These are phyloP conservation scores for Tubosaeta sp. DNA, from an alignment of 768 basidiomycete genomes.

Conservation along the genomic window DNA sequence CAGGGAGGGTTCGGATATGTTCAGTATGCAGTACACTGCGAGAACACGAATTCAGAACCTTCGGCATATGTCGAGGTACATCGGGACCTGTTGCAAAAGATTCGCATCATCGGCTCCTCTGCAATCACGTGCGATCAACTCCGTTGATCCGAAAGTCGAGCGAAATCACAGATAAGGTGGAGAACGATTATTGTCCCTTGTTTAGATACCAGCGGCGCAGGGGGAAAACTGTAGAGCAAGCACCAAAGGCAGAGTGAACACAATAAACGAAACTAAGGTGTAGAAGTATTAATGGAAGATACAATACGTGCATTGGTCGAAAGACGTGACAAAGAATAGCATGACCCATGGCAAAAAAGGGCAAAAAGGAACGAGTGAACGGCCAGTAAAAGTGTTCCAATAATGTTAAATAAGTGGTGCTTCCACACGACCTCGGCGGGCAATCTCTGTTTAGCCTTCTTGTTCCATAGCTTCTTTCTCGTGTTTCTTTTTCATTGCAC, in stretches of 20 bases:
- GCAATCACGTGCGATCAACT: no score
- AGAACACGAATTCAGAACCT: not conserved
- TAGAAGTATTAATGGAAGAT: conserved; percentile 11
- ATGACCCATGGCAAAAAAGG: not conserved
- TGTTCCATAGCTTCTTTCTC: conserved; percentile 70
- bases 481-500: conserved; percentile 78
- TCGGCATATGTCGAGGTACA: no score
- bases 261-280: conserved; percentile 15
- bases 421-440: no score
- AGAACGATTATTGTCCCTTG: not conserved
- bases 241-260: not conserved
- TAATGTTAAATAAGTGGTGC: conserved; percentile 16
- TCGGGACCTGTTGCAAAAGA: no score
- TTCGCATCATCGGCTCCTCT: not conserved
- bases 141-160: not conserved
- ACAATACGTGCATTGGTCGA: conserved; percentile 11
- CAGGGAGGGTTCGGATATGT: no score
- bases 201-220: not conserved
- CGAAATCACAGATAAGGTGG: no score
- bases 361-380: not conserved
- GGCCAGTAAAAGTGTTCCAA: conserved; percentile 9
- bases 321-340: not conserved
- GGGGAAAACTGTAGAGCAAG: not conserved
- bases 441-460: conserved; percentile 31
- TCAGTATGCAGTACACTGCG: no score